Evolutionary conservation across 495 filamentous ascomycete genomes (phyloP), one percentile per base, ranked within the genome.

Genomic region (Aspergillus carlsbadensis): DNA sequence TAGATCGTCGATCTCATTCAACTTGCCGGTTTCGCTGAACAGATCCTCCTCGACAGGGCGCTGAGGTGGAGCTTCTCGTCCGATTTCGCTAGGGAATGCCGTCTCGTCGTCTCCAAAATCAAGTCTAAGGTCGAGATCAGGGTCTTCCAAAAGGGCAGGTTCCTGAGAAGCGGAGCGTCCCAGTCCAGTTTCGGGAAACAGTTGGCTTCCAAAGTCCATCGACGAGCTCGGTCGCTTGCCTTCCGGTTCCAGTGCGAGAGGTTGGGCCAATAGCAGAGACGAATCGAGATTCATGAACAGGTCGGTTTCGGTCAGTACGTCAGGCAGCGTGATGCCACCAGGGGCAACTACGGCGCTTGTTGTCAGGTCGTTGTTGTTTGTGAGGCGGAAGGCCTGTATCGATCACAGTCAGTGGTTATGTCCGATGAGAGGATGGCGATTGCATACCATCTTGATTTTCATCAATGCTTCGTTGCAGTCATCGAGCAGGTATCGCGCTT

Each of bases 381-480:
- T 87, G 15, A 87, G 83, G 20, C 88, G 86, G 67, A 91, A 92
- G 26, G 88, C 88, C 88, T 91, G 62, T 1, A 55, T 21, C 22
- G 52, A 42, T 18, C 17, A 18, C 36, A 39, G 68, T 79, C 65
- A 80, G 67, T 56, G 24, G 1, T 26, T 24, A 10, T 11, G 17
- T n/a, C 3, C 20, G 3, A 8, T 15, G 4, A 18, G 7, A 2
- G 15, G 37, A 48, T 1, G 26, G 20, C 20, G 17, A 31, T n/a
- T 31, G 54, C 81, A 22, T 80, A 96, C 93, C 93, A 97, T 94
- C 68, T 97, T 97, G 64, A 98, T 96, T 73, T 96, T 97, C 79
- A 94, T 85, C 53, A 98, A 76, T 22, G 94, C 92, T 73, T 98
- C 94, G 65, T 93, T 96, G 77, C 94, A 98, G 68, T 98, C 94